Base-by-base conservation (phyloP, 169 alveolate genomes). In the Cryptosporidium bovis region DNA sequence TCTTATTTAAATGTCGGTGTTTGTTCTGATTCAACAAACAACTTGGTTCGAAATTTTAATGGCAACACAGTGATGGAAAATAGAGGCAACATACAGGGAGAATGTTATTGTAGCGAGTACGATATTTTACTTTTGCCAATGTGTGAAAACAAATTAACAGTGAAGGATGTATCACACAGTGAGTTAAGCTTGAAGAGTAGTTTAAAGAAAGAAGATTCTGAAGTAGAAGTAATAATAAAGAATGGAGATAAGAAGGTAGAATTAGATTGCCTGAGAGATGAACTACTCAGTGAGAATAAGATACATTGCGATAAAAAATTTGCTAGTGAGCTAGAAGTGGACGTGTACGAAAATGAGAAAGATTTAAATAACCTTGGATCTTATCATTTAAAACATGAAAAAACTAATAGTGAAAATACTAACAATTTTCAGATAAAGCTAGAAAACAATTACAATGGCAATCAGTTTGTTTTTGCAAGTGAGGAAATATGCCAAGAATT, bases 151-250 rank as follows among this genome's bases (percentile, higher is more conserved):
- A 69, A 64, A 18, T 64, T 69, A 55, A 69, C 83, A 16, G 66
- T 69, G 40, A 69, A 51, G 29, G 66, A 69, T 20, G 83, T 69
- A 3, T 69, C 83, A 16, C 83, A 69, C 51, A 33, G 44, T 34
- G 83, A 69, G 27, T 33, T 69, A 15, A 69, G 67, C 20, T 51
- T 33, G 10, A 69, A 50, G 20, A 56, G 31, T 7, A 69, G 55
- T 53, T 16, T 13, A 29, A 34, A 2, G 44, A 24, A 4, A 29
- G 24, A 36, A 15, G 71, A 60, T 18, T 10, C 53, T 18, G 87
- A 77, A 36, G 33, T 77, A 16, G 87, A 77, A 36, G 87, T 77
- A 44, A 62, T 44, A 40, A 77, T 77, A n/a, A 77, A 62, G 24
- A 77, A 77, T 13, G 71, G 71, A 7, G 87, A 77, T 20, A 56